Evolutionary conservation across 208 protist genomes (phyloP).

Genomic region (Acanthamoeba culbertsoni): DNA sequence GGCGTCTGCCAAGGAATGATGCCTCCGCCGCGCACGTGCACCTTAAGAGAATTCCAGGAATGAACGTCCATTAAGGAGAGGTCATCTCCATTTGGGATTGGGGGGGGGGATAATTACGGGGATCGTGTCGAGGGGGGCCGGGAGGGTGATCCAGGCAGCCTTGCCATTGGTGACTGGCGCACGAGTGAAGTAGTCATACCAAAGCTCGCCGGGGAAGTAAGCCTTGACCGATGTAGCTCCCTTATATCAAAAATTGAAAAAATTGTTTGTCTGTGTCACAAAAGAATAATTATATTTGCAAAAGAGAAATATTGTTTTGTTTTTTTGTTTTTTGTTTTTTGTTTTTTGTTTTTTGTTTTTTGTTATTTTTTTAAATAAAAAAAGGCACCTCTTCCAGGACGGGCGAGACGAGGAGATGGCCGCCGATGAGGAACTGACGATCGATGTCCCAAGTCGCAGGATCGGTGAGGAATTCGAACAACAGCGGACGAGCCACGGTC

Average conservation of each 20-base stretch:
- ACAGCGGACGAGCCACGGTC: slow-evolving; percentile 80
- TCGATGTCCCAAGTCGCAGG: slow-evolving; percentile 70
- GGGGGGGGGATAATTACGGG: background rate
- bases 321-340: too few species aligned
- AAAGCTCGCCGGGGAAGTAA: slow-evolving; percentile 81
- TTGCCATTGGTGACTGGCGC: background rate
- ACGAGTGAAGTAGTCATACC: slow-evolving; percentile 66
- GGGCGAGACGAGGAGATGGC: slow-evolving; percentile 58
- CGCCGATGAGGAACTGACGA: slow-evolving; percentile 83
- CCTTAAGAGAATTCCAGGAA: background rate
- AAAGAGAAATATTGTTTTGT: too few species aligned
- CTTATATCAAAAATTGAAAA: slow-evolving; percentile 61
- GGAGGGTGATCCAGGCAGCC: background rate
- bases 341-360: too few species aligned
- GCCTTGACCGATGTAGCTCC: slow-evolving; percentile 66
- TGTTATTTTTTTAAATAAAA: too few species aligned
- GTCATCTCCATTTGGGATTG: background rate
- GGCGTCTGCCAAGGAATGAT: slow-evolving; percentile 48
- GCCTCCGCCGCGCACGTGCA: slow-evolving; percentile 32
- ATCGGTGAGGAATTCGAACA: slow-evolving; percentile 85
- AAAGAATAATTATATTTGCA: too few species aligned
- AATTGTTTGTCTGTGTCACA: background rate
- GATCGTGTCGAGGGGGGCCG: slow-evolving; percentile 42
- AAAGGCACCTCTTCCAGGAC: background rate
- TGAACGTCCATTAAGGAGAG: background rate